Percentiles rank a stretch among this genome's conserved stretches.
Conservation (phyloP, 1,284 basidiomycete species). For the Termitomyces sp. region DNA sequence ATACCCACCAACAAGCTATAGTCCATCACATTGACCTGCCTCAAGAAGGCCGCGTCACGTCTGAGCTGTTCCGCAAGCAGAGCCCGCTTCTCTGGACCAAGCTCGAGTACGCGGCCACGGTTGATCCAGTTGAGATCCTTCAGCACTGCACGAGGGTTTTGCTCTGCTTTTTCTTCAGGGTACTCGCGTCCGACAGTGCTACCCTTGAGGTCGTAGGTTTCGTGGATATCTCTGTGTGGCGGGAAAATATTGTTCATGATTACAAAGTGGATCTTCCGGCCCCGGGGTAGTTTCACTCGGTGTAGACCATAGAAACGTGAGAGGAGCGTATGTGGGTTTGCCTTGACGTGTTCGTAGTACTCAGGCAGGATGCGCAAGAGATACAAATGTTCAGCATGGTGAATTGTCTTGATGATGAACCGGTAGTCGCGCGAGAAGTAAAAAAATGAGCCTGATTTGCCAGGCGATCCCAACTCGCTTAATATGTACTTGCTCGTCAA, state of each 20-base stretch:
- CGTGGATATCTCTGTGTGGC: slow-evolving; percentile 94
- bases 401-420: slow-evolving; percentile 99
- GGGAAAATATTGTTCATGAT: slow-evolving; percentile 99
- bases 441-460: slow-evolving; percentile 98
- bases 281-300: slow-evolving; percentile 92
- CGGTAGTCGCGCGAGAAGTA: slow-evolving; percentile 99
- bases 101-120: slow-evolving; percentile 70
- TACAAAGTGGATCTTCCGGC: slow-evolving; percentile 96
- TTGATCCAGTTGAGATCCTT: slow-evolving; percentile 98
- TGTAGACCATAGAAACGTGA: slow-evolving; percentile 96
- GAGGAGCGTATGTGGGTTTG: slow-evolving; percentile 91
- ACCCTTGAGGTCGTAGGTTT: slow-evolving; percentile 97
- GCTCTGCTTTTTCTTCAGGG: slow-evolving; percentile 76
- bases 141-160: slow-evolving; percentile 82
- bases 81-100: slow-evolving; percentile 93
- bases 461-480: slow-evolving; percentile 96
- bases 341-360: slow-evolving; percentile 86
- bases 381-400: slow-evolving; percentile 92
- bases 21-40: slow-evolving; percentile 89
- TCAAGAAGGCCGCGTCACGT: slow-evolving; percentile 83
- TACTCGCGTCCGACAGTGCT: slow-evolving; percentile 88
- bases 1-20: slow-evolving; percentile 94
- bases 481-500: slow-evolving; percentile 97
- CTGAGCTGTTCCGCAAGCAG: slow-evolving; percentile 86
- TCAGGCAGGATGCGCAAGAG: slow-evolving; percentile 79